Evolutionary conservation across 2,329 filamentous ascomycete genomes (phyloP).

Genomic region (Aspergillus sp.): DNA sequence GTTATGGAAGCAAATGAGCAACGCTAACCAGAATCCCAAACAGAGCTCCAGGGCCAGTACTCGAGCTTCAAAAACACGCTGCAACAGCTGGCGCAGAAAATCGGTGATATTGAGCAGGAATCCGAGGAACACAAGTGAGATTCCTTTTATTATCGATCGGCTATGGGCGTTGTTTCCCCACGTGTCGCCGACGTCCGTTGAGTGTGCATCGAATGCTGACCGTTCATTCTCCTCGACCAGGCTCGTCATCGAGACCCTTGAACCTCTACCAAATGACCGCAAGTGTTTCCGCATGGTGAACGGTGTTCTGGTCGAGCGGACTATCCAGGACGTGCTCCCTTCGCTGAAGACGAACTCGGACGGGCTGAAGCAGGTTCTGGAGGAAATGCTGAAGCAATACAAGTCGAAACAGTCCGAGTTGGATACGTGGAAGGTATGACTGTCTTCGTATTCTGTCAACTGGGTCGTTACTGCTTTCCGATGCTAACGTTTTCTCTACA

Average conservation of each 20-base stretch:
- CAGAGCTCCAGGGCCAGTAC: slow-evolving; percentile 43
- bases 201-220: slow-evolving; percentile 8
- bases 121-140: slow-evolving; percentile 94
- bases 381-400: slow-evolving; percentile 94
- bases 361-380: slow-evolving; percentile 83
- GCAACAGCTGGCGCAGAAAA: slow-evolving; percentile 89
- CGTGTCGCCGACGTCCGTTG: too few relatives aligned
- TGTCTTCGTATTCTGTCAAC: background rate
- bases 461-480: too few relatives aligned
- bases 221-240: slow-evolving; percentile 39
- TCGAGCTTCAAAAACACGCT: slow-evolving; percentile 57
- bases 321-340: slow-evolving; percentile 84
- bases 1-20: background rate
- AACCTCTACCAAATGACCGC: slow-evolving; percentile 70
- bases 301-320: slow-evolving; percentile 87
- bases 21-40: background rate
- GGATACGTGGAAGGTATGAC: slow-evolving; percentile 91
- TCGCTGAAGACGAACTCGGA: slow-evolving; percentile 89
- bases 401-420: slow-evolving; percentile 88
- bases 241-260: slow-evolving; percentile 85
- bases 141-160: background rate
- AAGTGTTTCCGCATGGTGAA: slow-evolving; percentile 99
- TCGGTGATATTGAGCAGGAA: slow-evolving; percentile 95
- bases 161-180: background rate
- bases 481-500: slow-evolving; percentile 13